phyloP scores from a whole-genome alignment of 768 basidiomycete genomes.

The Collybia sordida region DNA sequence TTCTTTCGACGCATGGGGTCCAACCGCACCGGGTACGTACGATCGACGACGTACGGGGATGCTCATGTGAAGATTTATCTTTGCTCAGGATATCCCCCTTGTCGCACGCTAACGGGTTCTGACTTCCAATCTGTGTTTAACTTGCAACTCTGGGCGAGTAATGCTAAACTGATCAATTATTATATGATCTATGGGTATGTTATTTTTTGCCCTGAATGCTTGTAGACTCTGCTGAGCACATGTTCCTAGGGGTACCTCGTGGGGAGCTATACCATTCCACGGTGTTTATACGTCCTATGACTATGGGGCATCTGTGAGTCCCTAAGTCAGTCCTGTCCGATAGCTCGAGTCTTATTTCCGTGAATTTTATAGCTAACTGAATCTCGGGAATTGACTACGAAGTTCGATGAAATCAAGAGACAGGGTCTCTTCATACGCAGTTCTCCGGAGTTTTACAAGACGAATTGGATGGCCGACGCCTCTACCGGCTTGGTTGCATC shows the following conservation, averaged over 20 bases:
- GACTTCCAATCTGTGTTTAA: slow-evolving; percentile 82
- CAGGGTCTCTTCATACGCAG: slow-evolving; percentile 79
- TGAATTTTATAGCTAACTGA: slow-evolving; percentile 50
- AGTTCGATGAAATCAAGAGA: slow-evolving; percentile 77
- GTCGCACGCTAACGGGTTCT: slow-evolving; percentile 65
- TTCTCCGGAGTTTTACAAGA: slow-evolving; percentile 78
- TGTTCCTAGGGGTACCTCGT: slow-evolving; percentile 69
- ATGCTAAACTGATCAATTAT: slow-evolving; percentile 79
- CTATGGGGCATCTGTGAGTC: slow-evolving; percentile 62
- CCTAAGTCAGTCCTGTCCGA: neutral
- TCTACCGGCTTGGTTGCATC: slow-evolving; percentile 43
- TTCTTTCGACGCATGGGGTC: slow-evolving; percentile 81
- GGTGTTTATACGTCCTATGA: slow-evolving; percentile 83
- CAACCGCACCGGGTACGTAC: slow-evolving; percentile 57
- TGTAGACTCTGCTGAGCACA: neutral
- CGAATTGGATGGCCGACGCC: slow-evolving; percentile 68
- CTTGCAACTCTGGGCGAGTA: slow-evolving; percentile 73
- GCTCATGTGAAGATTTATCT: neutral
- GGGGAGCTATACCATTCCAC: slow-evolving; percentile 79
- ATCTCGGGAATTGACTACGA: slow-evolving; percentile 60
- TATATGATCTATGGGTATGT: slow-evolving; percentile 83
- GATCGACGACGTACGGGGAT: neutral
- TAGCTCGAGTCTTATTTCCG: neutral
- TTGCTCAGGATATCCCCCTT: slow-evolving; percentile 56
- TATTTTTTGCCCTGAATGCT: neutral